phyloP scores from a whole-genome alignment of 441 rosid genomes.

The Eruca vesicaria region DNA sequence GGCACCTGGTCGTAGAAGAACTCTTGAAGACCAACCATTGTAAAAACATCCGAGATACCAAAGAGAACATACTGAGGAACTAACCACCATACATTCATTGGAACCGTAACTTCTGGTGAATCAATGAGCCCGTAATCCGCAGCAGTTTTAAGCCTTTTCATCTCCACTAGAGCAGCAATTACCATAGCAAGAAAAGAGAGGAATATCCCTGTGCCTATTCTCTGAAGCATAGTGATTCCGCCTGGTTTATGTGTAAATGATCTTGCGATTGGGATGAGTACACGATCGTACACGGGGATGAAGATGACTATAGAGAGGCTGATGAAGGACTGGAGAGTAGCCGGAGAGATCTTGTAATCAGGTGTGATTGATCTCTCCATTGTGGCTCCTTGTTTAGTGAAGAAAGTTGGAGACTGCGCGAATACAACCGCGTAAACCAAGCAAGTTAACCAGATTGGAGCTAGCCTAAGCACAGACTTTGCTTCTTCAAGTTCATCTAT shows the following conservation, averaged over 20 bases:
- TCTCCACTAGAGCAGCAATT: slow-evolving; percentile 54
- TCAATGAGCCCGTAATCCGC: slow-evolving; percentile 42
- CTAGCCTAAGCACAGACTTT: slow-evolving; percentile 54
- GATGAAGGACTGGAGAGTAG: slow-evolving; percentile 58
- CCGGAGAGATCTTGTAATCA: slow-evolving; percentile 48
- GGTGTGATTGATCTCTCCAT: slow-evolving; percentile 58
- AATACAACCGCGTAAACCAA: slow-evolving; percentile 52
- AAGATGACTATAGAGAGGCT: slow-evolving; percentile 46
- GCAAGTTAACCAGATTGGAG: slow-evolving; percentile 61
- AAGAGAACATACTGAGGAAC: slow-evolving; percentile 56
- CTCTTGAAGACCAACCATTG: slow-evolving; percentile 71
- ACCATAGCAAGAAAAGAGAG: slow-evolving; percentile 51
- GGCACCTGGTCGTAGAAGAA: slow-evolving; percentile 76
- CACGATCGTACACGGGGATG: slow-evolving; percentile 58
- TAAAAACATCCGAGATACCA: slow-evolving; percentile 54
- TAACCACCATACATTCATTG: slow-evolving; percentile 80
- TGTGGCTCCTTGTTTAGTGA: slow-evolving; percentile 74
- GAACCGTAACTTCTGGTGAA: slow-evolving; percentile 48
- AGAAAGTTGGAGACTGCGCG: slow-evolving; percentile 63
- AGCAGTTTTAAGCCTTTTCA: slow-evolving; percentile 51
- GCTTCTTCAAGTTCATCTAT: slow-evolving; percentile 61
- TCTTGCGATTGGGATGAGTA: slow-evolving; percentile 60
- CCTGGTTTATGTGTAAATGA: slow-evolving; percentile 46
- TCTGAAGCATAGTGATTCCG: slow-evolving; percentile 71
- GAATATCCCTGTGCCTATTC: slow-evolving; percentile 61